Evolutionary conservation across 352 stramenopile genomes (phyloP), one percentile per base, ranked within the genome.

Genomic region (Peronospora farinosa): DNA sequence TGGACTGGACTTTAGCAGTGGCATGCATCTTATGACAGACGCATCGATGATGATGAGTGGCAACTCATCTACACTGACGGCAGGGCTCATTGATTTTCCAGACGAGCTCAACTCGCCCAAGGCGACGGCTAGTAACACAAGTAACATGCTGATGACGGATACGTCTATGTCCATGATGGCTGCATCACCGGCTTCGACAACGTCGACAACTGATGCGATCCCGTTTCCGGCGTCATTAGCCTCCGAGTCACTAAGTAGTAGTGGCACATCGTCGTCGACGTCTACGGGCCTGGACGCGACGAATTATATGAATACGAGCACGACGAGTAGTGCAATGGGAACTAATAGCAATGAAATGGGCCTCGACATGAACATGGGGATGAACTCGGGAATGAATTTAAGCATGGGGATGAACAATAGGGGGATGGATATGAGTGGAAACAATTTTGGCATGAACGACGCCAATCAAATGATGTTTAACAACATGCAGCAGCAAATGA

Each of bases 31-130:
- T 63, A 88, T 90, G 76, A 76, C 63, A 35, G 73, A 84, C 35
- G 58, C 70, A 30, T 74, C 60, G 7, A 50, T 65, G 40, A 58
- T 80, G 55, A 45, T 84, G 12, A 54, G 50, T 11, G 43, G 60
- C 16, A 54, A 45, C 30, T 48, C 61, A 6, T 44, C 47, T 10
- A 42, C 52, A 5, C 51, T 63, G 5, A 68, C 69, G 4, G 47
- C 63, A 3, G 82, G 72, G 3, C 82, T 91, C 54, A 91, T 93
- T 30, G 83, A 92, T 46, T 92, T 93, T 51, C 83, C 83, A 0
- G 83, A 90, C 30, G 83, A 93, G 42, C 67, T 93, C n/a, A 88
- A 93, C 44, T 88, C 82, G 35, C 76, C 81, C 21, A 80, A 51
- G 10, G 62, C 32, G 7, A 38, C 51, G 17, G 57, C 28, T 23